Percentiles rank a stretch among this genome's conserved stretches.
These are phyloP conservation scores for Trichoderma endophyticum DNA, from an alignment of 2,329 filamentous ascomycete genomes.

Conservation along the genomic window DNA sequence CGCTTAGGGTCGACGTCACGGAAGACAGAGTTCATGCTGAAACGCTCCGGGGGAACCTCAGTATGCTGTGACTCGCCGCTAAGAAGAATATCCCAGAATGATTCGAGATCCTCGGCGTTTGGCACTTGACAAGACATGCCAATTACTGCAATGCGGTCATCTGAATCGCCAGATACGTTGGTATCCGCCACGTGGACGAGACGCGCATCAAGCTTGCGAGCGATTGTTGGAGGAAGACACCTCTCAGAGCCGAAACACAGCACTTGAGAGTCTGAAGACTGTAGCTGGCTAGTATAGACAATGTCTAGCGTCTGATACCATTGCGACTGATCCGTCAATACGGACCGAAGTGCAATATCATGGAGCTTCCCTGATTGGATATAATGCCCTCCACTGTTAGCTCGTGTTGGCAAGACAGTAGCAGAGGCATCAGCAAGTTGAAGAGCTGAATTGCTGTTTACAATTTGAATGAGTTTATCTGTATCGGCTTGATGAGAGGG, in stretches of 20 bases:
- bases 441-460: neutral
- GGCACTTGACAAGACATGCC: conserved; percentile 40
- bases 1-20: neutral
- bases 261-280: conserved; percentile 31
- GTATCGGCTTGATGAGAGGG: neutral
- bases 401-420: neutral
- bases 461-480: neutral
- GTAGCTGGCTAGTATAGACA: neutral
- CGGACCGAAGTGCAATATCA: neutral
- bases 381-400: neutral
- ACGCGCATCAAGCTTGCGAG: conserved; percentile 14
- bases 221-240: conserved; percentile 33
- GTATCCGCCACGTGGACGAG: neutral
- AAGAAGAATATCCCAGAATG: conserved; percentile 32
- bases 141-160: conserved; percentile 34
- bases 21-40: neutral
- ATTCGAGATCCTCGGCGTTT: conserved; percentile 32
- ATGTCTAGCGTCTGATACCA: neutral
- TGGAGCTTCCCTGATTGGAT: neutral
- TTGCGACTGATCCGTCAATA: neutral
- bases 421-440: neutral
- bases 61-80: conserved; percentile 18
- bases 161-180: neutral
- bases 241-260: conserved; percentile 38
- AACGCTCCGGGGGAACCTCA: neutral